Percentiles rank a stretch among this genome's conserved stretches.
Evolutionary conservation across 83 land plant genomes (phyloP).

Genomic region (Picea engelmannii): DNA sequence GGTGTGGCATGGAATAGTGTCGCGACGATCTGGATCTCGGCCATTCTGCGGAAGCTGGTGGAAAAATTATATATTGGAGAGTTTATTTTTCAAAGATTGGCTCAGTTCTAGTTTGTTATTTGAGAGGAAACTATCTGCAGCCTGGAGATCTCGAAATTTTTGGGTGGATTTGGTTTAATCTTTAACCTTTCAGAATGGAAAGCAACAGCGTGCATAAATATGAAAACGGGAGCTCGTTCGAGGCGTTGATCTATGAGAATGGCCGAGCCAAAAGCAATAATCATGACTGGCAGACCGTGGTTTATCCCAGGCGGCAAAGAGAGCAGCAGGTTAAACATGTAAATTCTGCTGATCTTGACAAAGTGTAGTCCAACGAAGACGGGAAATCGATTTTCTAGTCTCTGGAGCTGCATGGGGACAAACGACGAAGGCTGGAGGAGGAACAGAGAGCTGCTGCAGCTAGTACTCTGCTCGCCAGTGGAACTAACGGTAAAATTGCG

Average conservation of each 20-base stretch:
- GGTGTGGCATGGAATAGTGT: too few relatives aligned
- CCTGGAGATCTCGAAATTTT: background rate
- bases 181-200: background rate
- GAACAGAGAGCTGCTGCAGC: constrained; percentile 36
- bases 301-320: constrained; percentile 67
- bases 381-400: constrained; percentile 52
- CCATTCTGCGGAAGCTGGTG: too few relatives aligned
- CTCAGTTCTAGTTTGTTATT: background rate
- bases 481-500: constrained; percentile 15
- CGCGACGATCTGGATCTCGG: too few relatives aligned
- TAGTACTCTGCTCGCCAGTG: constrained; percentile 30
- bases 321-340: constrained; percentile 20
- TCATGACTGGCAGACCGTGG: constrained; percentile 90
- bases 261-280: constrained; percentile 16
- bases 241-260: background rate
- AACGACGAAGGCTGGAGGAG: constrained; percentile 37
- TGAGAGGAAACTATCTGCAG: background rate
- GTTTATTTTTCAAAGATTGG: background rate
- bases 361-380: constrained; percentile 2
- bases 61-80: too few relatives aligned
- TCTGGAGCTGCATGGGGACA: constrained; percentile 59
- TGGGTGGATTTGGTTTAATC: background rate
- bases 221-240: constrained; percentile 8
- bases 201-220: background rate
- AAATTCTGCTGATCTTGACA: constrained; percentile 4